Conservation (phyloP, 345 rosid genomes). For the Pugionium cornutum region DNA sequence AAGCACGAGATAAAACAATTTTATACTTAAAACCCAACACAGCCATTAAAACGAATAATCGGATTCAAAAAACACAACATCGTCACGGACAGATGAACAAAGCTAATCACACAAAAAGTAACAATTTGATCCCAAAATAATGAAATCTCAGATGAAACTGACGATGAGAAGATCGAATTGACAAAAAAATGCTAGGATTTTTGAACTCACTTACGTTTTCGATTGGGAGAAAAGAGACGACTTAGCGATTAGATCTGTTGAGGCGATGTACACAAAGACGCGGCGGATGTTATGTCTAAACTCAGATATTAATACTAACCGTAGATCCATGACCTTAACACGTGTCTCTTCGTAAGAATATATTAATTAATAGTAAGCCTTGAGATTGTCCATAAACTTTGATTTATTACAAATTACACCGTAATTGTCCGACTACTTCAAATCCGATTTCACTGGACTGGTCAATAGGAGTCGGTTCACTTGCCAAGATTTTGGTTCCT, state of each 20-base stretch:
- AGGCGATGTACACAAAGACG: slow-evolving; percentile 37
- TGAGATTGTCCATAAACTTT: neutral
- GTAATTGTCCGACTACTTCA: neutral
- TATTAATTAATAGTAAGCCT: too few relatives aligned
- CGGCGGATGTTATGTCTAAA: slow-evolving; percentile 27
- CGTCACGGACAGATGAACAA: neutral
- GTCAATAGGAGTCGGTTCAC: slow-evolving; percentile 5
- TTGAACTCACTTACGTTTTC: slow-evolving; percentile 12
- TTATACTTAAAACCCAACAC: neutral
- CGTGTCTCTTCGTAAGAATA: slow-evolving; percentile 16
- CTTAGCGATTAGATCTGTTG: slow-evolving; percentile 40
- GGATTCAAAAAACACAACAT: neutral
- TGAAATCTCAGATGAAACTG: too few relatives aligned
- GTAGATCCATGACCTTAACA: slow-evolving; percentile 26
- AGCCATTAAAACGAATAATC: neutral
- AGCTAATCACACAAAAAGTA: slow-evolving; percentile 18
- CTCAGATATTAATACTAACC: slow-evolving; percentile 16
- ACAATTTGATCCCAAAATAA: neutral
- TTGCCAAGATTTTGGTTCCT: neutral
- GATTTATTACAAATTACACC: neutral
- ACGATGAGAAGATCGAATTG: neutral
- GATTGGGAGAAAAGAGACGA: slow-evolving; percentile 25
- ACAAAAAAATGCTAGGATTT: slow-evolving; percentile 8
- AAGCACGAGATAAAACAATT: neutral
- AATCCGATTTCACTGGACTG: slow-evolving; percentile 18